A percentile compares a stretch with the other conserved stretches of the same genome.
phyloP scores from a whole-genome alignment of 305 asterid species.

The Fraxinus paxiana region DNA sequence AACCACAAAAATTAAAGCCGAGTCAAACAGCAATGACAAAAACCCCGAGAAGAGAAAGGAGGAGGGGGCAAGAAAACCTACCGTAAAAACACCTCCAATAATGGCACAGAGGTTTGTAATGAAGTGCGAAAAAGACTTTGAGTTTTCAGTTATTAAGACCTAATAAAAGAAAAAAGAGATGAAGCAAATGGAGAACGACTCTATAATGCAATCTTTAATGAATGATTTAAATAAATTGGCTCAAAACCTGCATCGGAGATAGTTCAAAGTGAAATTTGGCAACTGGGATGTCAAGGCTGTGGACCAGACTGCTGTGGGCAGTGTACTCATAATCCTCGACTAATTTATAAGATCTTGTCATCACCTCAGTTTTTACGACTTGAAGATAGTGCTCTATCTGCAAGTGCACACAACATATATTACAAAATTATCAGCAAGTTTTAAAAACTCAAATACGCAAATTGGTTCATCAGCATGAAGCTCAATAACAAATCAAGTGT shows the following conservation, averaged over 20 bases:
- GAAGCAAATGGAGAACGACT: slow-evolving; percentile 7
- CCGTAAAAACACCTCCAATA: slow-evolving; percentile 97
- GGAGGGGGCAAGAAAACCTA: slow-evolving; percentile 26
- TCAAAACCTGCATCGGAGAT: slow-evolving; percentile 88
- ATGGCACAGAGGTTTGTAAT: slow-evolving; percentile 88
- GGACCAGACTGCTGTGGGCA: slow-evolving; percentile 88
- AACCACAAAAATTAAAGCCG: slow-evolving; percentile 14
- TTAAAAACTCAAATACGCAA: slow-evolving; percentile 3
- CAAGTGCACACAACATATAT: slow-evolving; percentile 24
- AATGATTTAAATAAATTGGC: slow-evolving; percentile 1
- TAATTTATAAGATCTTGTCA: slow-evolving; percentile 71
- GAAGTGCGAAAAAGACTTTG: slow-evolving; percentile 85
- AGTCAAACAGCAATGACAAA: neutral
- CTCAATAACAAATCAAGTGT: neutral
- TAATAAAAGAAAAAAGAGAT: slow-evolving; percentile 23
- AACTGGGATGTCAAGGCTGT: slow-evolving; percentile 69
- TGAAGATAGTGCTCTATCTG: slow-evolving; percentile 98
- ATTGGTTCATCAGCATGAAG: slow-evolving; percentile 13
- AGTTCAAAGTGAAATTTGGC: slow-evolving; percentile 84
- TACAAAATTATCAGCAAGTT: slow-evolving; percentile 10
- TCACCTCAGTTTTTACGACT: slow-evolving; percentile 91
- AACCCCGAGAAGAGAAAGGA: neutral
- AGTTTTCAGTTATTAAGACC: slow-evolving; percentile 75
- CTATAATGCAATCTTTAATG: slow-evolving; percentile 4
- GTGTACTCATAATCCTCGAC: slow-evolving; percentile 92